Percentiles rank a stretch among this genome's conserved stretches.
phyloP scores from a whole-genome alignment of 352 stramenopile species.

The Pseudoperonospora humuli region DNA sequence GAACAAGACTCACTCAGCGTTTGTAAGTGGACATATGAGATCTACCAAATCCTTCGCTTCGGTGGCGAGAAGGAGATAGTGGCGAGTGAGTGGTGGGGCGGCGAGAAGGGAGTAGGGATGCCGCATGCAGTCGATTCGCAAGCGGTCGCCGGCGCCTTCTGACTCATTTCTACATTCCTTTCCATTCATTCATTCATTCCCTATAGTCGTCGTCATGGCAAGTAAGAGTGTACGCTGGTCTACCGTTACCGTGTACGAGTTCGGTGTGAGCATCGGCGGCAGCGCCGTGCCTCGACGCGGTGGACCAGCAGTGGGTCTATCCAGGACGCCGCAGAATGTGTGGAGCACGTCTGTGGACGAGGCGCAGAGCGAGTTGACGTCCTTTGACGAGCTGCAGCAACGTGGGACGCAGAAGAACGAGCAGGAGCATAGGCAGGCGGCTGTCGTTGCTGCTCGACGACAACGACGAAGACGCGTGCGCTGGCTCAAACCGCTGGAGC shows the following conservation, averaged over 20 bases:
- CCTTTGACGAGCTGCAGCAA: neutral
- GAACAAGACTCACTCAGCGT: neutral
- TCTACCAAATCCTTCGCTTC: conserved; percentile 8
- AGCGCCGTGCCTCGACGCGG: conserved; percentile 29
- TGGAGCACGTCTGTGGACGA: conserved; percentile 17
- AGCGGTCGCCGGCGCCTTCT: conserved; percentile 8
- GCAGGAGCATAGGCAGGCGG: neutral
- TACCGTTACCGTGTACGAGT: conserved; percentile 54
- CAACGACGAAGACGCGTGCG: neutral
- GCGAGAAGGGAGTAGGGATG: neutral
- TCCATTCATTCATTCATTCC: neutral
- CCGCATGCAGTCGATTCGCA: conserved; percentile 3
- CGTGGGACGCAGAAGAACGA: neutral
- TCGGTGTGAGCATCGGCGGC: conserved; percentile 16
- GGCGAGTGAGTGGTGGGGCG: conserved; percentile 4
- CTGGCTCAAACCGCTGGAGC: neutral
- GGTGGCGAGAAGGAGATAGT: neutral
- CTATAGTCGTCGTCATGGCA: neutral
- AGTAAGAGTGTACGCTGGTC: conserved; percentile 29
- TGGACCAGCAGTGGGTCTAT: conserved; percentile 33
- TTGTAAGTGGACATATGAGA: conserved; percentile 7
- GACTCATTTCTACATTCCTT: conserved; percentile 6
- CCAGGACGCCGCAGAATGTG: conserved; percentile 14
- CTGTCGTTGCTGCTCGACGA: neutral
- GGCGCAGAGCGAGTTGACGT: too few species aligned